Evolutionary conservation across 2,329 filamentous ascomycete species (phyloP).

Genomic region (Xylogone sp.): DNA sequence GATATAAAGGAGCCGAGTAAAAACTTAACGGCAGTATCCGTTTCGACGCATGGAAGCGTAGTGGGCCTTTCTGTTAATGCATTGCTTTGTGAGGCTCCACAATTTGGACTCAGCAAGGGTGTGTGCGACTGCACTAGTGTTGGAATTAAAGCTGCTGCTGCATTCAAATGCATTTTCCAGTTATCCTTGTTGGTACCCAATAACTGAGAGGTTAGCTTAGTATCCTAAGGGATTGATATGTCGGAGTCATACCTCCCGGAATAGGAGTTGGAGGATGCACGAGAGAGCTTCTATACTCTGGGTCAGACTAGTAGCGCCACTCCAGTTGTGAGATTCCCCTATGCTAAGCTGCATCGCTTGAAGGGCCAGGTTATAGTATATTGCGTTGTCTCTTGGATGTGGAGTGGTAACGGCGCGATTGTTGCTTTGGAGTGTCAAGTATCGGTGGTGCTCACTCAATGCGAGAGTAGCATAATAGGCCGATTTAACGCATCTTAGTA

Average conservation of each 20-base stretch:
- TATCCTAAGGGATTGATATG: no score
- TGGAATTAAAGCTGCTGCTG: no score
- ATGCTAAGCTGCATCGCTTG: constrained; percentile 1
- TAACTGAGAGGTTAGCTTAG: no score
- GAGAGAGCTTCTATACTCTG: constrained; percentile 2
- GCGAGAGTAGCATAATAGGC: constrained; percentile 3
- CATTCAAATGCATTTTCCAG: no score
- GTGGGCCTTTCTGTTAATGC: not conserved
- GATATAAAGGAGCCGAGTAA: not conserved
- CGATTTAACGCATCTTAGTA: constrained; percentile 1
- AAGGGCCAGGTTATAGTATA: not conserved
- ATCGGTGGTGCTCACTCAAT: constrained; percentile 1
- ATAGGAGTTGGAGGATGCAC: constrained; percentile 6
- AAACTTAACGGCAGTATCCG: not conserved
- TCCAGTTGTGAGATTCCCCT: not conserved
- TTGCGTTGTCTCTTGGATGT: not conserved
- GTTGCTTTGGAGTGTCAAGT: not conserved
- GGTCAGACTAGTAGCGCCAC: not conserved
- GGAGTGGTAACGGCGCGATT: no score
- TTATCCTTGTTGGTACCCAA: no score
- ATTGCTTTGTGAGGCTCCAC: no score
- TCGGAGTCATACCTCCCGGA: constrained; percentile 5
- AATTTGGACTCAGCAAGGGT: no score
- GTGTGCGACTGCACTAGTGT: no score
- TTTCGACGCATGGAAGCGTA: not conserved